Percentiles rank a stretch among this genome's conserved stretches.
phyloP scores from a whole-genome alignment of 805 yeast genomes.

The Candida ipomoeae region DNA sequence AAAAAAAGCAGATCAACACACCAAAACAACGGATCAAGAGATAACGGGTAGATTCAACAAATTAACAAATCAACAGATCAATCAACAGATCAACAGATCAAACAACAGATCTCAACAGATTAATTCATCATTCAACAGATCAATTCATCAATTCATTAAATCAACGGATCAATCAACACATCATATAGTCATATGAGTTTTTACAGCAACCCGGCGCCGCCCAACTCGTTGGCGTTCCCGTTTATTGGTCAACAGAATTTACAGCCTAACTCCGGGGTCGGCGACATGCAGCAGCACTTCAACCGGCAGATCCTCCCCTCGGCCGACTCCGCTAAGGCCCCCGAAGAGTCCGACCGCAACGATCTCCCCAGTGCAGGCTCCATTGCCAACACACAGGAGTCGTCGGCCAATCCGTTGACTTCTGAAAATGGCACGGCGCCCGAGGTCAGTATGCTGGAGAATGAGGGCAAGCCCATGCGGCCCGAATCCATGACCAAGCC shows the following conservation, averaged over 20 bases:
- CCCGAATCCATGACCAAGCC: conserved; percentile 14
- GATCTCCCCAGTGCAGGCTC: conserved; percentile 1
- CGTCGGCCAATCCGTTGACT: background rate
- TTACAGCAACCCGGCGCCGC: conserved; percentile 13
- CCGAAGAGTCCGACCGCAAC: background rate
- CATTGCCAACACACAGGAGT: background rate
- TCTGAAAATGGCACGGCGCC: background rate
- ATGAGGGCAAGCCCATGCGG: background rate
- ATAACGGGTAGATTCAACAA: no score
- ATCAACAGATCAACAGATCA: no score
- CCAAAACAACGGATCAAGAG: no score
- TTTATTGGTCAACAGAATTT: conserved; percentile 18
- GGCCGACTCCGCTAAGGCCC: background rate
- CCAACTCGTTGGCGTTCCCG: conserved; percentile 22
- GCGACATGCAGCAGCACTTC: conserved; percentile 10
- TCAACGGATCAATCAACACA: no score
- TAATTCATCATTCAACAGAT: no score
- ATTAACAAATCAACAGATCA: no score
- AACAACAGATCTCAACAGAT: no score
- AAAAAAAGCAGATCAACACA: no score
- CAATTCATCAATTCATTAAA: no score
- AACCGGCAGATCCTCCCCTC: conserved; percentile 7
- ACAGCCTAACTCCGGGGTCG: conserved; percentile 9
- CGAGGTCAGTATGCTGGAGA: background rate
- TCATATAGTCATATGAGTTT: conserved; percentile 15